Evolutionary conservation across 495 filamentous ascomycete genomes (phyloP).

Genomic region (Penicillium egyptiacum): DNA sequence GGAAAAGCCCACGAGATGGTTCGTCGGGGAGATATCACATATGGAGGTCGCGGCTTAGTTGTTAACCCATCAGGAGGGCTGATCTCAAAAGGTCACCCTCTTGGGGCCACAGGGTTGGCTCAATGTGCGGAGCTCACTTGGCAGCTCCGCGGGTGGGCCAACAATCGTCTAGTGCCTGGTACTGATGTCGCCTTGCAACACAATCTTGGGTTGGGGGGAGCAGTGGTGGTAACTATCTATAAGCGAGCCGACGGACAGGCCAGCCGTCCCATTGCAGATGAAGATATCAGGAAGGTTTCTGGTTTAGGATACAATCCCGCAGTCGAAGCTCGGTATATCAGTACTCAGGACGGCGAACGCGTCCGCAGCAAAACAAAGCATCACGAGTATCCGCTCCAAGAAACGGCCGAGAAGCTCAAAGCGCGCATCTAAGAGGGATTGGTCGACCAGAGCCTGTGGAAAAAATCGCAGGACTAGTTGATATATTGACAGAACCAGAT

Average conservation of each 20-base stretch:
- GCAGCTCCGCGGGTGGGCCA: conserved; percentile 93
- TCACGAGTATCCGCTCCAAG: conserved; percentile 22
- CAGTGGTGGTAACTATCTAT: conserved; percentile 78
- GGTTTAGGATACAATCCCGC: conserved; percentile 82
- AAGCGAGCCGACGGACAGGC: conserved; percentile 65
- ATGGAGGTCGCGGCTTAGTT: conserved; percentile 70
- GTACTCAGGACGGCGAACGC: conserved; percentile 25
- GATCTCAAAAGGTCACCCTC: conserved; percentile 91
- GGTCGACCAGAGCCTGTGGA: too few species aligned
- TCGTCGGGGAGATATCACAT: conserved; percentile 84
- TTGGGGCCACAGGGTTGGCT: conserved; percentile 87
- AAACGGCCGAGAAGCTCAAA: conserved; percentile 22
- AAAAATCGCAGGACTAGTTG: background rate
- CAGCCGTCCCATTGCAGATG: conserved; percentile 46
- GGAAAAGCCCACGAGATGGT: conserved; percentile 93
- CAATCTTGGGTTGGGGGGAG: conserved; percentile 83
- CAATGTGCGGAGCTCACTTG: conserved; percentile 94
- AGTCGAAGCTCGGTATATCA: conserved; percentile 55
- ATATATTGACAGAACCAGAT: background rate
- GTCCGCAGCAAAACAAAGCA: conserved; percentile 28
- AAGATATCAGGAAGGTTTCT: conserved; percentile 52
- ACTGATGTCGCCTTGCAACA: conserved; percentile 75
- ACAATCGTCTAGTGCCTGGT: conserved; percentile 70
- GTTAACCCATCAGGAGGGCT: conserved; percentile 91
- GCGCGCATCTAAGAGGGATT: conserved; percentile 15